Conservation (phyloP, 352 stramenopile genomes). For the Phytophthora fragariae region DNA sequence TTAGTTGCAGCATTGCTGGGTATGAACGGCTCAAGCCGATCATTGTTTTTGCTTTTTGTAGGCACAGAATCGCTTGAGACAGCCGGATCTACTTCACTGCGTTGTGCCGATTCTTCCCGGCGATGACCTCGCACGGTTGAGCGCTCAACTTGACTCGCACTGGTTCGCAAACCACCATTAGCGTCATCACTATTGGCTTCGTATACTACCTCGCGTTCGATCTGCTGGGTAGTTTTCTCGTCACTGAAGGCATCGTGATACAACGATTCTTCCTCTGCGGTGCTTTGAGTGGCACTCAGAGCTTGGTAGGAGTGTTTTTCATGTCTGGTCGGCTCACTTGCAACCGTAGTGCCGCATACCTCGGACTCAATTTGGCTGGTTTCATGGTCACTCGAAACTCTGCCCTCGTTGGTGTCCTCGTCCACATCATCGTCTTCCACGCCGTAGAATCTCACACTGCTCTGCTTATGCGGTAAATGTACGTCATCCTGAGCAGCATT, state of each 20-base stretch:
- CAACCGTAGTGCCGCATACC: background rate
- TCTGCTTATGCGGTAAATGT: slow-evolving; percentile 14
- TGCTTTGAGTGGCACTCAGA: background rate
- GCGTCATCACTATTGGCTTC: background rate
- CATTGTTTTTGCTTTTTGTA: background rate
- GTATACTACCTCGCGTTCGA: background rate
- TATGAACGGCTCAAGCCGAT: background rate
- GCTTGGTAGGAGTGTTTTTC: background rate
- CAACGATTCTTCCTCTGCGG: background rate
- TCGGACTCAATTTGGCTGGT: background rate
- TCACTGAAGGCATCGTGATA: background rate
- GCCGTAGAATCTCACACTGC: slow-evolving; percentile 20
- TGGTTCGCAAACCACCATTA: background rate
- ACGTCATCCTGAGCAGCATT: background rate
- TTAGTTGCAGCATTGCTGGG: background rate
- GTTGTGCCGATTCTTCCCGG: background rate
- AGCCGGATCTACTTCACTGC: no score
- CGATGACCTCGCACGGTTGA: background rate
- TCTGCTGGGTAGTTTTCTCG: background rate
- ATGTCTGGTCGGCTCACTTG: background rate
- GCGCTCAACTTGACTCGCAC: background rate
- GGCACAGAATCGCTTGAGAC: background rate
- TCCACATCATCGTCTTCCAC: background rate
- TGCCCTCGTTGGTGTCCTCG: background rate
- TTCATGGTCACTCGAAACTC: background rate